Evolutionary conservation across 805 yeast species (phyloP), one percentile per base, ranked within the genome.

Genomic region (Schwanniomyces polymorphus): DNA sequence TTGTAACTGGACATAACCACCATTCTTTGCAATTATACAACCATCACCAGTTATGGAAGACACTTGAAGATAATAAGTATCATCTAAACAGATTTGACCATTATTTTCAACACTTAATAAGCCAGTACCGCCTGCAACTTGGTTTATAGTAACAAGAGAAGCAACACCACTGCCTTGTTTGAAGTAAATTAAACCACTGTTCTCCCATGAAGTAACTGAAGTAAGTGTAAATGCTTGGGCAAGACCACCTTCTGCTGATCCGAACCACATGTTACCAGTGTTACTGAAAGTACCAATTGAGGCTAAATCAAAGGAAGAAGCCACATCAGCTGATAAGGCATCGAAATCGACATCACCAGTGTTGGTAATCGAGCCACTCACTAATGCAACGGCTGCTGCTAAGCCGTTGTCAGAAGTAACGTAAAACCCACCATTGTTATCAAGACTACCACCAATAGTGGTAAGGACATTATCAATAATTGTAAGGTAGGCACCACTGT

Each of bases 51-150:
- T 8, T 31, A 66, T 53, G 17, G 34, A 35, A 14, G 62, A 53
- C 0, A 56, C 47, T 50, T 64, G 70, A n/a, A 43, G 41, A 48
- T 58, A 65, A 2, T 42, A 42, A 25, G 54, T 49, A 38, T 59
- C 63, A 42, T 48, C 27, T 35, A 66, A 56, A 54, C 70, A 65
- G 40, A 63, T 59, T 23, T 53, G 52, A 43, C 68, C 68, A 34
- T 51, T 25, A 41, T 63, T 63, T 2, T 46, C 41, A 23, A 50
- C 50, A 9, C 48, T 52, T 6, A 53, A 49, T 14, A 46, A 25
- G 17, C 49, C 18, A 21, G n/a, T n/a, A n/a, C 46, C 38, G 28
- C 64, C 65, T 3, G 14, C 14, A 29, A 29, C 34, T 29, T 29
- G 34, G 34, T 29, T 29, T 48, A 52, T 58, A 31, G 42, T 49